Base-by-base conservation (phyloP, 179 eudicot species). In the Drosera spatulata region DNA sequence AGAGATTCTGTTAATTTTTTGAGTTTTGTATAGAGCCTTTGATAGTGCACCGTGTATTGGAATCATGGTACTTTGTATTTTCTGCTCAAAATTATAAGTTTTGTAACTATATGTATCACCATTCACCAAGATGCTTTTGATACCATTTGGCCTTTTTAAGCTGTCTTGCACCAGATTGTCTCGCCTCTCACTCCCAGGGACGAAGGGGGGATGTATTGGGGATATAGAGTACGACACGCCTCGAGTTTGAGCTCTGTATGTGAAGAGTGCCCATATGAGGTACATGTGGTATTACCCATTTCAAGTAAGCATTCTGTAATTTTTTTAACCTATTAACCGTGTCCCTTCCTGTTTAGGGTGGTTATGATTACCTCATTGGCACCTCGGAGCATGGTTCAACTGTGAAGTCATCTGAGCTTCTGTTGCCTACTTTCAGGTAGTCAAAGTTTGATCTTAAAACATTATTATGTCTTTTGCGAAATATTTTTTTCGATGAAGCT, bases 161-260 rank as follows among this genome's bases (percentile, higher is more conserved):
- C 71, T 57, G 63, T 56, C 11, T 61, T 66, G 39, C 91, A 66
- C 58, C 82, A 81, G 75, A 74, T 85, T 66, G 97, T 89, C 50
- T 68, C 93, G 44, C 79, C 94, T 67, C 72, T 80, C 55, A 73
- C 70, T 68, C 99, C 99, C 39, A 73, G 72, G 73, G 86, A 93
- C 71, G 88, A 79, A 75, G 74, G 33, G 33, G 33, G 95, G 51
- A 75, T 66, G 75, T 93, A 84, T 67, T 89, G 99, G 99, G 99
- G 99, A 11, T 93, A 93, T 69, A 93, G 77, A 73, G 97, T 89
- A 55, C 74, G 99, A 56, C 86, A 93, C 76, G 99, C 99, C 68
- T 75, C 99, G 56, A 89, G 79, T 66, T 71, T 93, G 68, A 93
- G 85, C 70, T 82, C 88, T 67, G 95, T 83, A 47, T 66, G 83